Evolutionary conservation across 208 protist species (phyloP).

Genomic region (Herpetomonas tarakana): DNA sequence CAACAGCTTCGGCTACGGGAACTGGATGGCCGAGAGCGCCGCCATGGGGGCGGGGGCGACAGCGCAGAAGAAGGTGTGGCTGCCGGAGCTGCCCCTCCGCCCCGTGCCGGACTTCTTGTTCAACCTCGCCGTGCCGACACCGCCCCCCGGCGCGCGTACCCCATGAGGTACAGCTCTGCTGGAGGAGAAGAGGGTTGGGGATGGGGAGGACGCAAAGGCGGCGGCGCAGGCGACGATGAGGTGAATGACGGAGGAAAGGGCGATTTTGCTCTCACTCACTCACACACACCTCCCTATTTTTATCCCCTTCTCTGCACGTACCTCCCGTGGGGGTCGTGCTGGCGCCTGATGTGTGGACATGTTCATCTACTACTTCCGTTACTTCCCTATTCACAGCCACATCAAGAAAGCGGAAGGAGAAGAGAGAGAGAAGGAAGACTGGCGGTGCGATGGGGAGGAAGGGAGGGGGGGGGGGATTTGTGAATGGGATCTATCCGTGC

Average conservation of each 20-base stretch:
- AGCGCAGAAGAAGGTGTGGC: constrained; percentile 25
- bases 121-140: background rate
- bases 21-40: constrained; percentile 13
- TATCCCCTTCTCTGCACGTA: background rate
- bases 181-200: background rate
- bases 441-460: background rate
- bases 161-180: background rate
- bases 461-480: too few relatives aligned
- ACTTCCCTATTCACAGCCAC: too few relatives aligned
- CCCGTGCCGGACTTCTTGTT: constrained; percentile 17
- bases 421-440: background rate
- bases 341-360: too few relatives aligned
- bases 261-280: too few relatives aligned
- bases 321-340: too few relatives aligned
- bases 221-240: background rate
- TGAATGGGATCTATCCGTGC: too few relatives aligned
- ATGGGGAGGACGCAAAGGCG: background rate
- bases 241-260: background rate
- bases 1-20: constrained; percentile 14
- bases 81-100: constrained; percentile 20
- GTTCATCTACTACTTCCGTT: too few relatives aligned
- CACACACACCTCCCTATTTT: too few relatives aligned
- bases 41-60: constrained; percentile 3
- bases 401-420: background rate
- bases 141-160: background rate